Conservation (phyloP, 805 yeast genomes). For the Sporopachydermia lactativora region DNA sequence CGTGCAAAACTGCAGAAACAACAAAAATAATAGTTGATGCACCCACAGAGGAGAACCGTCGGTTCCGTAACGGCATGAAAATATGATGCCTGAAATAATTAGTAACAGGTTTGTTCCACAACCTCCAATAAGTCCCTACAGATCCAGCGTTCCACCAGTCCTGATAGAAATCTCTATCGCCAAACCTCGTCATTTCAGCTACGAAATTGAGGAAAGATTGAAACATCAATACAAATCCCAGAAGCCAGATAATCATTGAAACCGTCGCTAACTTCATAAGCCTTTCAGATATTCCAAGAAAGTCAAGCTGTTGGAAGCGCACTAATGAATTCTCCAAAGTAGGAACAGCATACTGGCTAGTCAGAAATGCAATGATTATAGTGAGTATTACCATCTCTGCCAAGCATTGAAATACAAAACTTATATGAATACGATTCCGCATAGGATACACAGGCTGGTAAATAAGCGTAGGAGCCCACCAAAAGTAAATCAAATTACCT, state of each 20-base stretch:
- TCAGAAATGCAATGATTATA: slow-evolving; percentile 22
- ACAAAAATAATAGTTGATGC: slow-evolving; percentile 26
- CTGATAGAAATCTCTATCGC: slow-evolving; percentile 30
- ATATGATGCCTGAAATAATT: slow-evolving; percentile 29
- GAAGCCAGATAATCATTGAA: slow-evolving; percentile 28
- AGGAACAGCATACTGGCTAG: slow-evolving; percentile 29
- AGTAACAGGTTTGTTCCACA: slow-evolving; percentile 31
- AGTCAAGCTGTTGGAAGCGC: slow-evolving; percentile 15
- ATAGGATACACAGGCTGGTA: slow-evolving; percentile 35
- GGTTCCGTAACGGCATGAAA: slow-evolving; percentile 23
- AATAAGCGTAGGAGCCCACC: slow-evolving; percentile 33
- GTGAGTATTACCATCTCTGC: slow-evolving; percentile 22
- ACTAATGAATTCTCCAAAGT: slow-evolving; percentile 22
- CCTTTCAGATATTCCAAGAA: slow-evolving; percentile 19
- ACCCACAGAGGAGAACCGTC: slow-evolving; percentile 17
- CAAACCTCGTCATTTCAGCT: slow-evolving; percentile 30
- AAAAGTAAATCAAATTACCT: slow-evolving; percentile 22
- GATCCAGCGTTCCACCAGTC: slow-evolving; percentile 41
- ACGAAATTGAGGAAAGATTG: slow-evolving; percentile 27
- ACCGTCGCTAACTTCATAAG: slow-evolving; percentile 25
- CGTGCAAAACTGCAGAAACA: slow-evolving; percentile 31
- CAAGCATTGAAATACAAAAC: slow-evolving; percentile 19
- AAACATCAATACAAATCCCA: slow-evolving; percentile 27
- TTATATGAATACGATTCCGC: slow-evolving; percentile 17
- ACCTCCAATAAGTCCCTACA: slow-evolving; percentile 31